These are phyloP conservation scores for Isatis tinctoria DNA, from an alignment of 345 rosid genomes.

Conservation along the genomic window DNA sequence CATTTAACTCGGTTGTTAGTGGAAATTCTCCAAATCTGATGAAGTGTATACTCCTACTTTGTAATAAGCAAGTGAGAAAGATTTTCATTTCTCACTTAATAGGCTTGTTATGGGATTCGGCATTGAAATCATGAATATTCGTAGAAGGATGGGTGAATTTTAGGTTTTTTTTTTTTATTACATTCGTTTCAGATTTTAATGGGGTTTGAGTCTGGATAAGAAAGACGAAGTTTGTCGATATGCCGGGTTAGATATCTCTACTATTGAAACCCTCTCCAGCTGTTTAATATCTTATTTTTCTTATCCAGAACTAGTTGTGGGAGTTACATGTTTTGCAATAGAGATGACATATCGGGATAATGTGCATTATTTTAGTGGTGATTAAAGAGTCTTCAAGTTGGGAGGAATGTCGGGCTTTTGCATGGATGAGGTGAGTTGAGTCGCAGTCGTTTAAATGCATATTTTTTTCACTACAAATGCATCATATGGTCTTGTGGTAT, in stretches of 20 bases:
- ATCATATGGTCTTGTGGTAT: not conserved
- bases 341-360: constrained; percentile 42
- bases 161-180: not conserved
- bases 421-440: constrained; percentile 54
- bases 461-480: not conserved
- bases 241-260: not conserved
- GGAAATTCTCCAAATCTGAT: not conserved
- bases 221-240: not conserved
- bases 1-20: not conserved
- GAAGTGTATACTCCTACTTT: not conserved
- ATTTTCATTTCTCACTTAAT: not conserved
- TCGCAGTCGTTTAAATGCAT: not conserved
- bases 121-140: not conserved
- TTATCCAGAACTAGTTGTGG: constrained; percentile 37
- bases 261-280: not conserved
- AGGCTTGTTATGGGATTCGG: constrained; percentile 10
- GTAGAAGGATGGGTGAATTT: not conserved
- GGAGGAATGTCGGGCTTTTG: constrained; percentile 74
- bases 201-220: constrained; percentile 17
- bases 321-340: constrained; percentile 29
- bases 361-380: constrained; percentile 47
- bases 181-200: not conserved
- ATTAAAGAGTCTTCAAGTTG: constrained; percentile 43
- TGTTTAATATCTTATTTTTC: constrained; percentile 29
- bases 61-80: no score